Evolutionary conservation across 768 basidiomycete genomes (phyloP).

Genomic region (Fibroporia radiculosa): DNA sequence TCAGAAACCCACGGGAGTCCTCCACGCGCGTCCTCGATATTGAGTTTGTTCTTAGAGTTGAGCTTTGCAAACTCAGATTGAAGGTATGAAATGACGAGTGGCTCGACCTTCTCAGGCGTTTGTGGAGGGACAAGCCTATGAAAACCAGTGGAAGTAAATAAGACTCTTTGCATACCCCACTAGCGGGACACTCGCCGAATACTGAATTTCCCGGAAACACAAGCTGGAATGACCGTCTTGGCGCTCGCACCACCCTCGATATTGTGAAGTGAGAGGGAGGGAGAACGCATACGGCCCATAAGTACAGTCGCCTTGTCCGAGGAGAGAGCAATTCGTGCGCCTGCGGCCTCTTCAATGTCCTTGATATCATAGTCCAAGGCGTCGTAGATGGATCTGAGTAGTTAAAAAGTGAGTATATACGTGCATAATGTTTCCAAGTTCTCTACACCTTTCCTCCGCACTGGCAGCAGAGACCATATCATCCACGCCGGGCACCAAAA

Average conservation of each 20-base stretch:
- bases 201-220: slow-evolving; percentile 87
- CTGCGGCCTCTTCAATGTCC: slow-evolving; percentile 72
- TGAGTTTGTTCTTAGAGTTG: slow-evolving; percentile 75
- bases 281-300: slow-evolving; percentile 91
- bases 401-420: neutral
- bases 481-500: slow-evolving; percentile 83
- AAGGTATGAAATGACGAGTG: slow-evolving; percentile 64
- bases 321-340: slow-evolving; percentile 67
- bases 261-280: slow-evolving; percentile 86
- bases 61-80: slow-evolving; percentile 78
- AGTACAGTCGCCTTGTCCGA: slow-evolving; percentile 70
- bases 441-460: slow-evolving; percentile 64
- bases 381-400: slow-evolving; percentile 60
- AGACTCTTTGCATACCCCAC: too few relatives aligned
- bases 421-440: neutral
- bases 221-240: slow-evolving; percentile 94
- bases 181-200: slow-evolving; percentile 54
- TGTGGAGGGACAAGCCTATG: slow-evolving; percentile 80
- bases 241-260: slow-evolving; percentile 82
- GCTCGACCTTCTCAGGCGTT: slow-evolving; percentile 62
- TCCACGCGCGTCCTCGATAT: slow-evolving; percentile 63
- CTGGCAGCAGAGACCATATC: slow-evolving; percentile 73
- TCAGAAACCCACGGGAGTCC: slow-evolving; percentile 90
- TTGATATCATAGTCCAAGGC: slow-evolving; percentile 61
- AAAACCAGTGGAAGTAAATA: neutral